Base-by-base conservation (phyloP, 768 basidiomycete genomes). In the Mycena albidolilacea region DNA sequence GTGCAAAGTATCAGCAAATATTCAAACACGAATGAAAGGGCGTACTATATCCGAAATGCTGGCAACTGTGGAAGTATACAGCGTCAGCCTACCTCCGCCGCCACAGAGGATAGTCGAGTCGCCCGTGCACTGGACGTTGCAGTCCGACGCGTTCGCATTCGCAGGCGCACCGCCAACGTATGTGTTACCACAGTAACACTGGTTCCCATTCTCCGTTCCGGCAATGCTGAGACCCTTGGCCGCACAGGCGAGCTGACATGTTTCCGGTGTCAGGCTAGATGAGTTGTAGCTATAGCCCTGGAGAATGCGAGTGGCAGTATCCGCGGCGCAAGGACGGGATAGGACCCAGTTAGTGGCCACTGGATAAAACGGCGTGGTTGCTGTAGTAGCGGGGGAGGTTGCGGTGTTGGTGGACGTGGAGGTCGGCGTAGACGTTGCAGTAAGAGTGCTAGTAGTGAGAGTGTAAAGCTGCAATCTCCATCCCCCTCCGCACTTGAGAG, bases 121-220 rank as follows among this genome's bases (percentile, higher is more conserved):
- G 9, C 69, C 69, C 48, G 61, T 19, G 37, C 69, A 70, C 11
- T 50, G 41, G 14, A 46, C 60, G 54, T 14, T 48, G 54, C 69
- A 70, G 30, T 70, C 69, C 10, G 61, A 17, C 11, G 69, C 15
- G 10, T 19, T 35, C 3, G 48, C 61, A 46, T 19, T n/a, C 3
- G 70, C 59, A 17, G 73, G 58, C 4, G 63, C 66, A 1, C 73
- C 73, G 23, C 73, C 73, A 21, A 59, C 60, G 48, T 62, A 75
- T 9, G 39, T 60, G 41, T 70, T 71, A 0, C 66, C 73, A 58
- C 70, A 75, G 43, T 63, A 59, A 57, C 73, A 75, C 15, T 63
- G 65, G 21, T 55, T 60, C 10, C 73, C 70, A 41, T 68, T 67
- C 44, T 67, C 65, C 35, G 71, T 65, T 11, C 70, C 73, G 3